Evolutionary conservation across 2,329 filamentous ascomycete genomes (phyloP).

Genomic region (Talaromyces marneffei): DNA sequence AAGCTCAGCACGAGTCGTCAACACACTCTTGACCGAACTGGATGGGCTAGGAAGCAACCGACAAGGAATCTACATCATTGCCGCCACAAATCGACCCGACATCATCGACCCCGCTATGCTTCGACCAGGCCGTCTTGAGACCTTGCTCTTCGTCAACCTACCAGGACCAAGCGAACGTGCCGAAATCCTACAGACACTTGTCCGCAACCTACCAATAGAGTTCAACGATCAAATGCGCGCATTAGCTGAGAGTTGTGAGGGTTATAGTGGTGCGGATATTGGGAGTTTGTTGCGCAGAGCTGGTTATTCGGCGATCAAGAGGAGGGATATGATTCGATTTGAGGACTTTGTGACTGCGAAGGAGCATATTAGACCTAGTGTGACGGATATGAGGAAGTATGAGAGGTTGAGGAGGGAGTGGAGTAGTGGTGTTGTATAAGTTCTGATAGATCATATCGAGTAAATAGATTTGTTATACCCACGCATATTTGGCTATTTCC

Average conservation of each 20-base stretch:
- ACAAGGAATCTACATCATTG: slow-evolving; percentile 86
- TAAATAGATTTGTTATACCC: not conserved
- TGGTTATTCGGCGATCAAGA: slow-evolving; percentile 51
- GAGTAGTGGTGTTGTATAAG: slow-evolving; percentile 23
- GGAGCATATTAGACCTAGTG: slow-evolving; percentile 42
- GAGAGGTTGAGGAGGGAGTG: slow-evolving; percentile 49
- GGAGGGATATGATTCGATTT: slow-evolving; percentile 43
- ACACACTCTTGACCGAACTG: slow-evolving; percentile 88
- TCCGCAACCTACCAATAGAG: slow-evolving; percentile 47
- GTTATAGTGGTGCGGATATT: slow-evolving; percentile 69
- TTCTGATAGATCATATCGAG: not conserved
- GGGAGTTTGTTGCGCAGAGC: slow-evolving; percentile 55
- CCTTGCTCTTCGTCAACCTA: slow-evolving; percentile 81
- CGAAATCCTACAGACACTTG: slow-evolving; percentile 71
- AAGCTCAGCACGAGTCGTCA: slow-evolving; percentile 82
- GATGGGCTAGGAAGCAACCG: slow-evolving; percentile 72
- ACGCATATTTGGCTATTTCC: not conserved
- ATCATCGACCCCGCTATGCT: slow-evolving; percentile 96
- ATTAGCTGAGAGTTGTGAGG: slow-evolving; percentile 66
- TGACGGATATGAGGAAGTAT: slow-evolving; percentile 54
- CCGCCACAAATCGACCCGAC: slow-evolving; percentile 89
- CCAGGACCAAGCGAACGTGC: slow-evolving; percentile 73
- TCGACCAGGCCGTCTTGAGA: slow-evolving; percentile 81
- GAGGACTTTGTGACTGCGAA: slow-evolving; percentile 40
- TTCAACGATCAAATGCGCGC: slow-evolving; percentile 52